phyloP scores from a whole-genome alignment of 2,329 filamentous ascomycete genomes.

The Rasamsonia emersonii region DNA sequence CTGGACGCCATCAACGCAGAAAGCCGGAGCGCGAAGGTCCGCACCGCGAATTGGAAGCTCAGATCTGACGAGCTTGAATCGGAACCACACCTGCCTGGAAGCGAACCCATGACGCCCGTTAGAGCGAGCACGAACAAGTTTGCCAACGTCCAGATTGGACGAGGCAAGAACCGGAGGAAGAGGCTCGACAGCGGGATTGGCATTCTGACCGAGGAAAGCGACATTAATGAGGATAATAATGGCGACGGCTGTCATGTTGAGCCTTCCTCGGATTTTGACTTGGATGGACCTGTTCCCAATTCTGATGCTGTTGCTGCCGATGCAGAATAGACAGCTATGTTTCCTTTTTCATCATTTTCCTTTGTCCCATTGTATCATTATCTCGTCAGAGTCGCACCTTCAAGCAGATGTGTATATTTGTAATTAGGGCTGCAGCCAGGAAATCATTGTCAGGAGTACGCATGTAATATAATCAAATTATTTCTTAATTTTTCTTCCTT shows the following conservation, averaged over 20 bases:
- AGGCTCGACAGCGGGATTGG: slow-evolving; percentile 35
- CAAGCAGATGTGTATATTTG: too few relatives aligned
- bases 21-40: slow-evolving; percentile 31
- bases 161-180: slow-evolving; percentile 26
- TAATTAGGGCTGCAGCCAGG: too few relatives aligned
- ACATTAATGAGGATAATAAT: too few relatives aligned
- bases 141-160: slow-evolving; percentile 32
- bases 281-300: not conserved
- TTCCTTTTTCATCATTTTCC: too few relatives aligned
- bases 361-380: too few relatives aligned
- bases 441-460: too few relatives aligned
- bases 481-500: too few relatives aligned
- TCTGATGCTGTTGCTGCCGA: too few relatives aligned
- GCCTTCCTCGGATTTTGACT: not conserved
- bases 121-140: slow-evolving; percentile 28
- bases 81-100: slow-evolving; percentile 20
- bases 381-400: too few relatives aligned
- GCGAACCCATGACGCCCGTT: slow-evolving; percentile 36
- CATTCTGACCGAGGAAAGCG: slow-evolving; percentile 22
- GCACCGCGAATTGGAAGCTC: slow-evolving; percentile 32
- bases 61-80: slow-evolving; percentile 29
- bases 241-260: slow-evolving; percentile 12
- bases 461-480: too few relatives aligned
- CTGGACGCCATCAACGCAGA: slow-evolving; percentile 30
- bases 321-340: too few relatives aligned